Evolutionary conservation across 208 protist genomes (phyloP).

Genomic region (Crithidia brevicula): DNA sequence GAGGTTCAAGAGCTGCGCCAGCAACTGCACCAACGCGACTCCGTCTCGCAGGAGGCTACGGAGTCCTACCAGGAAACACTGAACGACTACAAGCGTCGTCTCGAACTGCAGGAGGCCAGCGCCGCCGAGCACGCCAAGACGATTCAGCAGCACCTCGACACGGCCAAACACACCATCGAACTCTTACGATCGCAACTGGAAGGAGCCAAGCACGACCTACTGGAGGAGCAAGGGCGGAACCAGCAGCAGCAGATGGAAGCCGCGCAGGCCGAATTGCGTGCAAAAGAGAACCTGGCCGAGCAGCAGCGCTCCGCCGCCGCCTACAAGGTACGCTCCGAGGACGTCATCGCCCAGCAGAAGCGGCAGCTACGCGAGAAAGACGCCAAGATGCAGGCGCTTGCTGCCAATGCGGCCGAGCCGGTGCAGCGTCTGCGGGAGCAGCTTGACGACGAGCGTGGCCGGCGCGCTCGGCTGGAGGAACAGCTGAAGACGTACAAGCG

Average conservation of each 20-base stretch:
- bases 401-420: slow-evolving; percentile 57
- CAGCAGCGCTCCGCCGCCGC: slow-evolving; percentile 48
- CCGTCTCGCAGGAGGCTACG: slow-evolving; percentile 40
- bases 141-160: slow-evolving; percentile 47
- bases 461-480: slow-evolving; percentile 72
- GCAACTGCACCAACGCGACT: slow-evolving; percentile 44
- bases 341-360: slow-evolving; percentile 68
- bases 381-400: slow-evolving; percentile 70
- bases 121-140: slow-evolving; percentile 33
- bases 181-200: slow-evolving; percentile 64
- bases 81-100: slow-evolving; percentile 42
- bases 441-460: slow-evolving; percentile 84
- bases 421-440: slow-evolving; percentile 80
- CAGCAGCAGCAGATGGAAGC: slow-evolving; percentile 53
- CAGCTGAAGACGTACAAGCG: slow-evolving; percentile 70
- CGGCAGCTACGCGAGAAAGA: slow-evolving; percentile 88
- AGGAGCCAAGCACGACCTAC: slow-evolving; percentile 47
- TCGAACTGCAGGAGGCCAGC: slow-evolving; percentile 40
- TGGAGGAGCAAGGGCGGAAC: slow-evolving; percentile 51
- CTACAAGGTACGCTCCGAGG: slow-evolving; percentile 56
- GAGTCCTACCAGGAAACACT: slow-evolving; percentile 43
- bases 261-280: slow-evolving; percentile 49
- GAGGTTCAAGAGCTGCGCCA: slow-evolving; percentile 41
- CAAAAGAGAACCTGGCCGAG: slow-evolving; percentile 47
- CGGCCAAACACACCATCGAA: slow-evolving; percentile 61